These are phyloP conservation scores for Chrysoporthe austroafricana DNA, from an alignment of 2,329 filamentous ascomycete genomes.

Conservation along the genomic window DNA sequence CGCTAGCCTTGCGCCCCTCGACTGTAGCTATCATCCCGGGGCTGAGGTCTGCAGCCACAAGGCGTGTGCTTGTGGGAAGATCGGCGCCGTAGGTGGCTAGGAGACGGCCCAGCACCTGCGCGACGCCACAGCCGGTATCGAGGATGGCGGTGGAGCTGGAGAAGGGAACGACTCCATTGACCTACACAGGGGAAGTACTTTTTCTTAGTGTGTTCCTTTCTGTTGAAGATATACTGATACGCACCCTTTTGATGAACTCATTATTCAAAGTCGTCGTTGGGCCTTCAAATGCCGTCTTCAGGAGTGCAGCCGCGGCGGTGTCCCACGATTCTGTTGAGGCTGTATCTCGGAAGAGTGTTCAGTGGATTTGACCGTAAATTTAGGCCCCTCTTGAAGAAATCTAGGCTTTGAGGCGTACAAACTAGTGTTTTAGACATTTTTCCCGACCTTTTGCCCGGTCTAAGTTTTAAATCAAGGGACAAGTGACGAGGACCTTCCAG, in stretches of 20 bases:
- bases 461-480: no score
- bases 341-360: background rate
- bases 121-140: background rate
- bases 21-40: background rate
- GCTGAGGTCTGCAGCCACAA: background rate
- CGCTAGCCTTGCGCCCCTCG: background rate
- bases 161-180: background rate
- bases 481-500: no score
- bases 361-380: background rate
- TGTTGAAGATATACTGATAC: background rate
- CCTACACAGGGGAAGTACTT: background rate
- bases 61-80: background rate
- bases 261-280: background rate
- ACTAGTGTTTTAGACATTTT: no score
- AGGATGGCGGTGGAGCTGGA: background rate
- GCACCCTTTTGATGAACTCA: background rate
- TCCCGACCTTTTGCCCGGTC: no score
- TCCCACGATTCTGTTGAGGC: background rate
- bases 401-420: no score
- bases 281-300: conserved; percentile 1
- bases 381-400: background rate
- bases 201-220: background rate
- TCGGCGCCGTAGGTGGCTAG: background rate
- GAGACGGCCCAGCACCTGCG: background rate
- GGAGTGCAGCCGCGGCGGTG: background rate